phyloP scores from a whole-genome alignment of 2,329 filamentous ascomycete genomes.

The Akanthomyces uredinophilus region DNA sequence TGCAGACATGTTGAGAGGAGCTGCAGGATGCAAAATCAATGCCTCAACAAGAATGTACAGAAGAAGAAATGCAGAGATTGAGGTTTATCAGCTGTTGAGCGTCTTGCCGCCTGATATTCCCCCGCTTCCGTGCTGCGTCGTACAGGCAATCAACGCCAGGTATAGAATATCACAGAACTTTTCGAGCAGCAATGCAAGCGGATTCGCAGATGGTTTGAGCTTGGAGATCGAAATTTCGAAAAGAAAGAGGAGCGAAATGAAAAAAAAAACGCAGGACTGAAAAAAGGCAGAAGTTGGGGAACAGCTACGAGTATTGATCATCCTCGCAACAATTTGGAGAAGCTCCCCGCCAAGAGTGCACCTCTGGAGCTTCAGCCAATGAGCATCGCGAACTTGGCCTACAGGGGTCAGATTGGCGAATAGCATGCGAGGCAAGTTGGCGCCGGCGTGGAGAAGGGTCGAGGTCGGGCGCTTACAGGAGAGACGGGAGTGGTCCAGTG shows the following conservation, averaged over 20 bases:
- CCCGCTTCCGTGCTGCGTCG: not conserved
- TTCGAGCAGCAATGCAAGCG: not conserved
- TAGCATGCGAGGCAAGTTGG: not conserved
- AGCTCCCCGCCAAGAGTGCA: slow-evolving; percentile 1
- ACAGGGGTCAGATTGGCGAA: not conserved
- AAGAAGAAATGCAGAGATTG: not conserved
- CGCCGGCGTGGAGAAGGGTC: slow-evolving; percentile 1
- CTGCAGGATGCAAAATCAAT: not conserved
- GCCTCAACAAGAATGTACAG: not conserved
- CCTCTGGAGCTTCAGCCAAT: slow-evolving; percentile 1
- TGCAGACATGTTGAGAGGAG: slow-evolving; percentile 31
- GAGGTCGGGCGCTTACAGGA: slow-evolving; percentile 5
- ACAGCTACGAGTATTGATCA: not conserved
- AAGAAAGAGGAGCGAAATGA: not conserved
- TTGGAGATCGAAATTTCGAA: not conserved
- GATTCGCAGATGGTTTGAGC: too few species aligned
- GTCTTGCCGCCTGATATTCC: not conserved
- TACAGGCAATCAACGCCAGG: not conserved
- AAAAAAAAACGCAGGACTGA: not conserved
- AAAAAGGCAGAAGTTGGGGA: not conserved
- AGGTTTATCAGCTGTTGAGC: not conserved
- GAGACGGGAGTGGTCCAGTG: not conserved
- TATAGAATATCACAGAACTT: not conserved
- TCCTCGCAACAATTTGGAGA: not conserved
- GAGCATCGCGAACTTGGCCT: not conserved